Base-by-base conservation (phyloP, 176 grass and related monocot genomes). In the Zoysia japonica region DNA sequence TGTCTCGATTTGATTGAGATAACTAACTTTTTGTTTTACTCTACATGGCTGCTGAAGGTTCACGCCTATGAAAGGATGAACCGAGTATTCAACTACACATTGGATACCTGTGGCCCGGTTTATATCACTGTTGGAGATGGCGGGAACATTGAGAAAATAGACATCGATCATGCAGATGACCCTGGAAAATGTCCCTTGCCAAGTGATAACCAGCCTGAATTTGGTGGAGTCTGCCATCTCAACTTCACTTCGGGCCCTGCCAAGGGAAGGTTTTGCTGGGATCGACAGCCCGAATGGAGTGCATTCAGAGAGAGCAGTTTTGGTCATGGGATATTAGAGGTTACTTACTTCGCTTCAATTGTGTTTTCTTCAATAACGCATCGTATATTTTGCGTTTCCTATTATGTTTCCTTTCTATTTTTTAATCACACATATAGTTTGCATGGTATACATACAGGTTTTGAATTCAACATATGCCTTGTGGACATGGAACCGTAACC, bases 401-500 rank as follows among this genome's bases (percentile, higher is more conserved):
- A 20, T 17, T 54, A 2, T 12, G 28, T 4, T 35, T 61, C 59
- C 10, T 6, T 57, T 17, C 11, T 42, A 64, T 7, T 14, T 11
- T 44, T 59, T 1, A 1, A 8, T 20, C 10, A 47, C 19, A 84
- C 39, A 41, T 53, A 0, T 10, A 54, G 49, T 65, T 15, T 65
- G 20, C 7, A 35, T 65, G 28, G 12, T 65, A 38, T 77, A 61
- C 41, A 51, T 66, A 42, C 85, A 97, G 94, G 87, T 94, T 61
- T 63, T 94, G 49, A 97, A 94, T 79, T 97, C 91, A 42, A 94
- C 94, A 66, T 90, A 92, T 74, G 94, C 91, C n/a, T 76, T 97
- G 47, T 97, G 94, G 94, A 92, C 91, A 51, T 97, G 94, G 94
- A 91, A 97, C 61, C 91, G 91, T 68, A 97, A 97, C 83, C 94